Conservation (phyloP, 75 land plant genomes). For the Gnetum montanum region DNA sequence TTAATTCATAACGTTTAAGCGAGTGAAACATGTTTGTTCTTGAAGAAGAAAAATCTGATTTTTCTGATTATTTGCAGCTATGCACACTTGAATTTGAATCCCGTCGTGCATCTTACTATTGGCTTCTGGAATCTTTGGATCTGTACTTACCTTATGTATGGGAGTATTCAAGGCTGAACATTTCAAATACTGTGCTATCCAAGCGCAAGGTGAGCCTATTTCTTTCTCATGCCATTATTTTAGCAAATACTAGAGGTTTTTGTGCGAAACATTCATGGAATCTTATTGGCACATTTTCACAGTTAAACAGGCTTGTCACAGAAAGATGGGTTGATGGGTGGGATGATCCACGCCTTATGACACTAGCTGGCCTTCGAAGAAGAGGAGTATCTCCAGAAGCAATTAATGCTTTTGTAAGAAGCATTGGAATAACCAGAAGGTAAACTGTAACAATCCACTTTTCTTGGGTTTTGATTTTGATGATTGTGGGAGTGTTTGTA, state of each 20-base stretch:
- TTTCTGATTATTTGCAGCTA: slow-evolving; percentile 41
- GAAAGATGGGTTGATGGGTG: slow-evolving; percentile 92
- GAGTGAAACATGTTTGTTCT: too few relatives aligned
- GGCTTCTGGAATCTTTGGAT: slow-evolving; percentile 74
- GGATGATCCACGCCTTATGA: slow-evolving; percentile 98
- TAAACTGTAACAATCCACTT: too few relatives aligned
- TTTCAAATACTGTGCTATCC: slow-evolving; percentile 85
- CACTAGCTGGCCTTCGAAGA: slow-evolving; percentile 83
- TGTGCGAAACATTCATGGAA: not conserved
- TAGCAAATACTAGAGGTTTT: too few relatives aligned
- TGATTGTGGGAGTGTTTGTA: not conserved
- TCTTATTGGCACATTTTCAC: slow-evolving; percentile 5
- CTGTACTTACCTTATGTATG: slow-evolving; percentile 98
- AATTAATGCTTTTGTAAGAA: slow-evolving; percentile 86
- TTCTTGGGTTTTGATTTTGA: not conserved
- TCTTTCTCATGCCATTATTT: too few relatives aligned
- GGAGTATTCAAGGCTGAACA: slow-evolving; percentile 90
- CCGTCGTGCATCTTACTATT: slow-evolving; percentile 93
- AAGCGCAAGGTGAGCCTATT: slow-evolving; percentile 74
- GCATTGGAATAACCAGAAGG: slow-evolving; percentile 98
- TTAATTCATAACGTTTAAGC: too few relatives aligned
- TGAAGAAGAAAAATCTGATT: slow-evolving; percentile 2
- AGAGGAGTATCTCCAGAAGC: slow-evolving; percentile 81
- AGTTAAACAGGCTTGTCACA: slow-evolving; percentile 82
- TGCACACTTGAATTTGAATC: slow-evolving; percentile 98